Evolutionary conservation across 192 early-diverging fungal species (phyloP).

Genomic region (Phycomyces blakesleeanus): DNA sequence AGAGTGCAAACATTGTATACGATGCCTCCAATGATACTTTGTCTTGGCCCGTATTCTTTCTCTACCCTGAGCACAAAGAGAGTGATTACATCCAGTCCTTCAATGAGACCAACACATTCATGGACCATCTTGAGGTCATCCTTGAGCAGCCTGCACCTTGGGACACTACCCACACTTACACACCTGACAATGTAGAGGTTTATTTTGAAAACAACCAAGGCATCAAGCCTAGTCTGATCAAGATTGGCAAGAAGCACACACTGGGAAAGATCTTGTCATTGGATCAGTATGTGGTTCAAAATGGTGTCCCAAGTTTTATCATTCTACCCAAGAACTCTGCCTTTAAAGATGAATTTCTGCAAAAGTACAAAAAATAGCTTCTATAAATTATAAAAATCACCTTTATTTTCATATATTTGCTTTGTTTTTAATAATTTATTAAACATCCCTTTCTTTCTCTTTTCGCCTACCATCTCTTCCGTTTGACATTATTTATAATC

Average conservation of each 20-base stretch:
- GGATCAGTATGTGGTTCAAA: conserved; percentile 68
- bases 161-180: conserved; percentile 73
- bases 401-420: too few relatives aligned
- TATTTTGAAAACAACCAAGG: conserved; percentile 73
- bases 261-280: conserved; percentile 62
- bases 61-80: conserved; percentile 93
- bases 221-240: conserved; percentile 53
- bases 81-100: conserved; percentile 85
- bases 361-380: conserved; percentile 53
- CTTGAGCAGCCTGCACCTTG: conserved; percentile 78
- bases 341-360: conserved; percentile 64
- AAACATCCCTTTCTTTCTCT: background rate
- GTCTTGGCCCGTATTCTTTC: conserved; percentile 81
- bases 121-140: conserved; percentile 80
- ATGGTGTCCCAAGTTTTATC: conserved; percentile 84
- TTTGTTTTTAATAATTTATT: too few relatives aligned
- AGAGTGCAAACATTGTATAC: conserved; percentile 49
- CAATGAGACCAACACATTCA: conserved; percentile 78
- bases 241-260: conserved; percentile 56
- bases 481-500: background rate
- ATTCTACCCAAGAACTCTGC: conserved; percentile 65
- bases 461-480: background rate
- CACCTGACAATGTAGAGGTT: conserved; percentile 63
- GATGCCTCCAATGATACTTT: conserved; percentile 53
- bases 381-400: background rate